Evolutionary conservation across 2,329 filamentous ascomycete species (phyloP), one percentile per base, ranked within the genome.

Genomic region (Neofusicoccum kwambonambiense): DNA sequence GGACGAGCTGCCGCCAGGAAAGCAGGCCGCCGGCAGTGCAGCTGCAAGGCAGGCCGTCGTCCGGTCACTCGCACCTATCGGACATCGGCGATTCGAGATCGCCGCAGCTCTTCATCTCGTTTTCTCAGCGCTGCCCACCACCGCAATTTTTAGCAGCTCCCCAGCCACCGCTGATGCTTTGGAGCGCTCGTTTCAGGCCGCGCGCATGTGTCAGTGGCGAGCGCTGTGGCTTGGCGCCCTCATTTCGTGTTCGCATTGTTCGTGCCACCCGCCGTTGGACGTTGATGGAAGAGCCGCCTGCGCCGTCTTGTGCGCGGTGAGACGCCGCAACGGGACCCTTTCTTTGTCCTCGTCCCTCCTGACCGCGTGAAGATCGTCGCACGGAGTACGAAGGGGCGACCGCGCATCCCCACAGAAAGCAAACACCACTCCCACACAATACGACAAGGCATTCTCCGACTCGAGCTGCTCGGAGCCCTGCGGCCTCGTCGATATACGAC

Each of bases 51-150:
- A 49, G 45, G 45, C 45, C 45, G 11, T 49, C 45, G 27, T 27
- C 17, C 22, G 22, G 47, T 12, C 47, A 6, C 7, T 13, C 11
- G 50, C 31, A 11, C 17, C 7, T 51, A 51, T 35, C 47, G 47
- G 19, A 22, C 56, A 60, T 60, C 56, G 56, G 56, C 56, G 56
- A 60, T 60, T 45, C 56, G n/a, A 37, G 56, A 60, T 47, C 56
- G 56, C 47, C 56, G 56, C 50, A 52, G 34, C 15, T 58, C 41
- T 45, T 60, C 56, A 60, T 60, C 56, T 60, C 56, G 56, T 60
- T 60, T 60, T 58, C 41, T 34, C 35, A 31, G 41, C 51, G 7
- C 22, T 31, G 31, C 31, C 31, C 52, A 42, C 37, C 54, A 19
- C 27, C 54, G 54, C 54, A 44, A 37, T 60, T 60, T 60, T 60